phyloP scores from a whole-genome alignment of 1,284 basidiomycete genomes.

The Cutaneotrichosporon spelunceum region DNA sequence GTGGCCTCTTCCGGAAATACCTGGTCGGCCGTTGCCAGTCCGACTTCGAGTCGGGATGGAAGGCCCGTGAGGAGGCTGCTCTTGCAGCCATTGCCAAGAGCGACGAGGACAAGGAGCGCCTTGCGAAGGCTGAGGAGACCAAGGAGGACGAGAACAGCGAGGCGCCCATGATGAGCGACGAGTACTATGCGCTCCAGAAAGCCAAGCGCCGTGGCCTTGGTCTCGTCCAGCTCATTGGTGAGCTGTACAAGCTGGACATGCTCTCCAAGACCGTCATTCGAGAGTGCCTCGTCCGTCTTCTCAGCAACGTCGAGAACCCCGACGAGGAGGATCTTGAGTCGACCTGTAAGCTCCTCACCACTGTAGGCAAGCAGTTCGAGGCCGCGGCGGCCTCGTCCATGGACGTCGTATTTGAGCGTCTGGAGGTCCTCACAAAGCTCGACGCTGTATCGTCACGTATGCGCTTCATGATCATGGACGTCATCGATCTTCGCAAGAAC shows the following conservation, averaged over 20 bases:
- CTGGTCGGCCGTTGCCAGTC: constrained; percentile 88
- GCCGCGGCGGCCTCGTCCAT: constrained; percentile 68
- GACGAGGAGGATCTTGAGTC: constrained; percentile 98
- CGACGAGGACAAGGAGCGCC: constrained; percentile 57
- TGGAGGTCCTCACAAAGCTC: constrained; percentile 75
- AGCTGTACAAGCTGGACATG: constrained; percentile 96
- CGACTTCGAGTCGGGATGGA: constrained; percentile 85
- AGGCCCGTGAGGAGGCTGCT: constrained; percentile 56
- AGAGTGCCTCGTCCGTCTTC: constrained; percentile 90
- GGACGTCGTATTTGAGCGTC: constrained; percentile 88
- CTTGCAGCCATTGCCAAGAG: constrained; percentile 58
- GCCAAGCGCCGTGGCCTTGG: constrained; percentile 95
- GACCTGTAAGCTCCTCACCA: constrained; percentile 85
- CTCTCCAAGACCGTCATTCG: constrained; percentile 93
- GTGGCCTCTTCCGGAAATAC: constrained; percentile 83
- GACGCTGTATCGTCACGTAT: constrained; percentile 77
- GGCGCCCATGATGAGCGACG: constrained; percentile 79
- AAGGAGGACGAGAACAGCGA: constrained; percentile 39
- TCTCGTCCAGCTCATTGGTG: constrained; percentile 95
- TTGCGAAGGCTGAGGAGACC: constrained; percentile 54
- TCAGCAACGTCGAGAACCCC: constrained; percentile 86
- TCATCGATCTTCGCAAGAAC: constrained; percentile 80
- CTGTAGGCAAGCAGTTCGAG: constrained; percentile 81
- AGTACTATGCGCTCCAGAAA: constrained; percentile 95
- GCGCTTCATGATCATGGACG: constrained; percentile 91